Conservation (phyloP, 1,284 basidiomycete species). For the Blastosporella zonata region DNA sequence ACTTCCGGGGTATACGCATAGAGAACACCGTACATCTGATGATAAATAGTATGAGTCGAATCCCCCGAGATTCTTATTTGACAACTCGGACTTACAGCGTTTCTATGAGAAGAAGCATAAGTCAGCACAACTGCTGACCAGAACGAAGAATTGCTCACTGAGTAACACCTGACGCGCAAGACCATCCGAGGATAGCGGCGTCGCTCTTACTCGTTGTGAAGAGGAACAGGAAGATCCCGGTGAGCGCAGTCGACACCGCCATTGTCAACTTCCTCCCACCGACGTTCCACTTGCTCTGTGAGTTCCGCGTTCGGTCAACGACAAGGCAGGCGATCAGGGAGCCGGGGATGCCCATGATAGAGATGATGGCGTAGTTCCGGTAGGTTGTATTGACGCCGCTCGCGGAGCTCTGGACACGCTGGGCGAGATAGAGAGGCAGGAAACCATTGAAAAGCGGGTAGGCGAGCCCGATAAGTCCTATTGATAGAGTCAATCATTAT, state of each 20-base stretch:
- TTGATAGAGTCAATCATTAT: neutral
- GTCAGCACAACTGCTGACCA: conserved; percentile 2
- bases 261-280: conserved; percentile 53
- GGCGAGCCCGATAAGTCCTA: conserved; percentile 53
- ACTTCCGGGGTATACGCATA: conserved; percentile 65
- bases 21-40: conserved; percentile 57
- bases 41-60: neutral
- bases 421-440: conserved; percentile 49
- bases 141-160: conserved; percentile 31
- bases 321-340: conserved; percentile 52
- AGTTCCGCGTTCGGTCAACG: conserved; percentile 46
- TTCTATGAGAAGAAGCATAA: conserved; percentile 21
- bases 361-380: conserved; percentile 49
- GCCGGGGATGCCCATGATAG: conserved; percentile 53
- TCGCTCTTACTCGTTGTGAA: conserved; percentile 56
- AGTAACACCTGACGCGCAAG: conserved; percentile 50
- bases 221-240: conserved; percentile 58
- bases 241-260: conserved; percentile 46
- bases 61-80: neutral
- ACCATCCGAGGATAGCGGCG: conserved; percentile 47
- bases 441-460: conserved; percentile 59
- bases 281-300: conserved; percentile 29
- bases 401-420: conserved; percentile 32
- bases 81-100: conserved; percentile 26
- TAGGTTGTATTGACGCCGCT: conserved; percentile 36